phyloP scores from a whole-genome alignment of 345 rosid genomes.

The Streptanthus diversifolius region DNA sequence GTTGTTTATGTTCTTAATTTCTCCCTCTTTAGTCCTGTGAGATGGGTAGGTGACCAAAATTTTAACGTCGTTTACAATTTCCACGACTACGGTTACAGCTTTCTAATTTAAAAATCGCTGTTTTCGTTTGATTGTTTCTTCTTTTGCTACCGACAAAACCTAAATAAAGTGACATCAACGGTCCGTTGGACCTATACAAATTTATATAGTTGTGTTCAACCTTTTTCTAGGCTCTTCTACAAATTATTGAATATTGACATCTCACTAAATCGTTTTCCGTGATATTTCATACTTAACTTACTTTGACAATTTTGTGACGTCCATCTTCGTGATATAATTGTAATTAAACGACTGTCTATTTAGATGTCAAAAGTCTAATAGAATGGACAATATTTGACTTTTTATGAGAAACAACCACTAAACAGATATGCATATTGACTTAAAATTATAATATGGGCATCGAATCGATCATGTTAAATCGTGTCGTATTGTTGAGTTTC shows the following conservation, averaged over 20 bases:
- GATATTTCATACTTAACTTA: conserved; percentile 13
- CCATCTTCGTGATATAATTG: not conserved
- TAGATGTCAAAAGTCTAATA: conserved; percentile 24
- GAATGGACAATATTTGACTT: not conserved
- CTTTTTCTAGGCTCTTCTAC: conserved; percentile 15
- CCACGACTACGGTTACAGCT: not conserved
- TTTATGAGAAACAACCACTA: not conserved
- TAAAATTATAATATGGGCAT: not conserved
- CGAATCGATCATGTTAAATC: not conserved
- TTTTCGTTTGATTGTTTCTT: conserved; percentile 16
- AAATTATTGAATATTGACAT: conserved; percentile 21
- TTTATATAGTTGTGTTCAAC: not conserved
- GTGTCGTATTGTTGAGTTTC: not conserved
- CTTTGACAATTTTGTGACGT: conserved; percentile 11
- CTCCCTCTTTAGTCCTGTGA: not conserved
- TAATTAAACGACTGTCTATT: not conserved
- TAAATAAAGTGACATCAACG: conserved; percentile 10
- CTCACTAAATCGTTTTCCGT: not conserved
- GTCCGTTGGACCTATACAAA: conserved; percentile 11
- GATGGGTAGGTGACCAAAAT: not conserved
- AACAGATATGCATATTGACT: not conserved
- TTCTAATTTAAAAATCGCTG: conserved; percentile 6
- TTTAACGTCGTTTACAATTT: conserved; percentile 7
- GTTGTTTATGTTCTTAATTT: not conserved
- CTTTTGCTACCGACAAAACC: conserved; percentile 18